A percentile compares a stretch with the other conserved stretches of the same genome.
phyloP scores from a whole-genome alignment of 352 stramenopile genomes.

The Globisporangium viniferum region DNA sequence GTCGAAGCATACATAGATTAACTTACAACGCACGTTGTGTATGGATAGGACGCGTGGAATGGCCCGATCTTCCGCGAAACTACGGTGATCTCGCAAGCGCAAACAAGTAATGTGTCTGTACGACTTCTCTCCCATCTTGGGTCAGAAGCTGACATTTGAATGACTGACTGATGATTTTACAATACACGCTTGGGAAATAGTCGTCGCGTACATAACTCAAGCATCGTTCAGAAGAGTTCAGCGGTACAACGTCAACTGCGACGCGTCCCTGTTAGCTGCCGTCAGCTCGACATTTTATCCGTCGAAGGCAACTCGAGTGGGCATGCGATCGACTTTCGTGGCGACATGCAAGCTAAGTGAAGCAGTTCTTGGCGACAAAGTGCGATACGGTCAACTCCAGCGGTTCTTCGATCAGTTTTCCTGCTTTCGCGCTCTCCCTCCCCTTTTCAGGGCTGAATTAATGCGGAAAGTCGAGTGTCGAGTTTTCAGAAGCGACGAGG shows the following conservation, averaged over 20 bases:
- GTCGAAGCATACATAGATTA: neutral
- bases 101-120: constrained; percentile 24
- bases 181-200: constrained; percentile 10
- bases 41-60: neutral
- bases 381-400: neutral
- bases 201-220: constrained; percentile 35
- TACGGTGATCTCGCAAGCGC: constrained; percentile 37
- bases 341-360: constrained; percentile 11
- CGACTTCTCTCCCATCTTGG: neutral
- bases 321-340: constrained; percentile 12
- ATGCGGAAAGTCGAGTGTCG: constrained; percentile 29
- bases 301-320: constrained; percentile 1
- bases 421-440: constrained; percentile 37
- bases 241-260: constrained; percentile 35
- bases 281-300: constrained; percentile 20
- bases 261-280: constrained; percentile 19
- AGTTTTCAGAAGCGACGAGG: constrained; percentile 27
- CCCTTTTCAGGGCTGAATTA: constrained; percentile 24
- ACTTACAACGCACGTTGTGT: neutral
- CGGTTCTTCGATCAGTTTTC: constrained; percentile 38
- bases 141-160: neutral
- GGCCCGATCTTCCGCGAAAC: constrained; percentile 31
- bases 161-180: neutral
- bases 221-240: constrained; percentile 32
- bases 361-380: neutral